These are phyloP conservation scores for Alternaria ethzedia DNA, from an alignment of 2,329 filamentous ascomycete species.

Conservation along the genomic window DNA sequence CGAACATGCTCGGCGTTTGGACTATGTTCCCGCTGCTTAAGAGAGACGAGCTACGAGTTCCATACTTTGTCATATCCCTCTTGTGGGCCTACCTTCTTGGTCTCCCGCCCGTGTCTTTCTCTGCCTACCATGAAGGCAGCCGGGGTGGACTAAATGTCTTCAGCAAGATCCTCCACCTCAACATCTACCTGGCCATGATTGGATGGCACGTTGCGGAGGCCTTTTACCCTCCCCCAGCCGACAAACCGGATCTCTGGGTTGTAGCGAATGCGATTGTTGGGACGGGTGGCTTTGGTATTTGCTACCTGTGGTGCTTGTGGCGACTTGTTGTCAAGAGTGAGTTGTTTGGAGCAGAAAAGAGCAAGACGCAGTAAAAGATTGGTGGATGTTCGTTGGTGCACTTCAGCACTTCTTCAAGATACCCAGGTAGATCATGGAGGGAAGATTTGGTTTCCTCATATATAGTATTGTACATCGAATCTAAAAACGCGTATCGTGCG, in stretches of 20 bases:
- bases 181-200: slow-evolving; percentile 79
- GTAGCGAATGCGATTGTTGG: slow-evolving; percentile 89
- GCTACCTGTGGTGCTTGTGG: slow-evolving; percentile 90
- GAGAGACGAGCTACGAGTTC: slow-evolving; percentile 81
- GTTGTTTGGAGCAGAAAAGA: slow-evolving; percentile 41
- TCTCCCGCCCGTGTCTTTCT: slow-evolving; percentile 77
- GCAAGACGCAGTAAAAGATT: slow-evolving; percentile 49
- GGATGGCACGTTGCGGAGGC: slow-evolving; percentile 81
- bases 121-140: slow-evolving; percentile 64
- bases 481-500: slow-evolving; percentile 29
- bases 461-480: slow-evolving; percentile 28
- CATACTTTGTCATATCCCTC: slow-evolving; percentile 82
- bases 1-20: slow-evolving; percentile 87
- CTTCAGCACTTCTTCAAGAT: slow-evolving; percentile 23
- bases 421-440: slow-evolving; percentile 30
- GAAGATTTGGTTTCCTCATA: slow-evolving; percentile 36
- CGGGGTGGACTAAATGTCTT: slow-evolving; percentile 58
- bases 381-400: not conserved
- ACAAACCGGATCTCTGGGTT: slow-evolving; percentile 93
- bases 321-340: slow-evolving; percentile 68
- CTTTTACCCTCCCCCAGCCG: slow-evolving; percentile 69
- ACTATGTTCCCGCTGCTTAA: slow-evolving; percentile 92
- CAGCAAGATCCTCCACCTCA: slow-evolving; percentile 73
- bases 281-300: slow-evolving; percentile 81
- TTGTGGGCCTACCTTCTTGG: slow-evolving; percentile 93